A percentile compares a stretch with the other conserved stretches of the same genome.
phyloP scores from a whole-genome alignment of 2,329 filamentous ascomycete species.

The Sarocladiaceae sp. region DNA sequence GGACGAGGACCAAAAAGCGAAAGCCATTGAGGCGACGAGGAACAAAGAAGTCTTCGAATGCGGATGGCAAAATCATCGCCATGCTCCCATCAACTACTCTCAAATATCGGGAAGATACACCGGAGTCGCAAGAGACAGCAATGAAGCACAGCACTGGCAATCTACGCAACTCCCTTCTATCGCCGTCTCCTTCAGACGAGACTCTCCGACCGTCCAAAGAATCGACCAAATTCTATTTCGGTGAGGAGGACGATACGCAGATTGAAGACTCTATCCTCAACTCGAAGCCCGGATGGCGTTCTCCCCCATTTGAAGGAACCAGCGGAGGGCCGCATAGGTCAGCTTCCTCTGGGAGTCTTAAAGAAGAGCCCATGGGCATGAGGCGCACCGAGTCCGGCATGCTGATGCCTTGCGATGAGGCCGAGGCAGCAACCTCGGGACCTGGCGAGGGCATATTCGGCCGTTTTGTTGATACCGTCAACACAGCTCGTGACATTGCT shows the following conservation, averaged over 20 bases:
- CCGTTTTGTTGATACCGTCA: slow-evolving; percentile 74
- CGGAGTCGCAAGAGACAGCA: slow-evolving; percentile 56
- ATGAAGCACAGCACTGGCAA: slow-evolving; percentile 51
- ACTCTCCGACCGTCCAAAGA: slow-evolving; percentile 67
- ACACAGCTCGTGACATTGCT: slow-evolving; percentile 63
- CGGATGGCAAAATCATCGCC: slow-evolving; percentile 78
- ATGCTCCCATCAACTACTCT: slow-evolving; percentile 82
- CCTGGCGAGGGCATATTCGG: slow-evolving; percentile 62
- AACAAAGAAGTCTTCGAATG: slow-evolving; percentile 34
- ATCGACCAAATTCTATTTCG: slow-evolving; percentile 57
- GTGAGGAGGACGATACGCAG: slow-evolving; percentile 52
- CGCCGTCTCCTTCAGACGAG: slow-evolving; percentile 76
- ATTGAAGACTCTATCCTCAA: slow-evolving; percentile 29
- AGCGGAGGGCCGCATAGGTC: slow-evolving; percentile 33
- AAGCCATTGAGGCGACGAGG: slow-evolving; percentile 39
- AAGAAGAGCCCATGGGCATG: slow-evolving; percentile 54
- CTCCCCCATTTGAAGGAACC: slow-evolving; percentile 18
- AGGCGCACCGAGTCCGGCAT: slow-evolving; percentile 78
- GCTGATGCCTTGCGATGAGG: slow-evolving; percentile 83
- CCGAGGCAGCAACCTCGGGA: slow-evolving; percentile 49
- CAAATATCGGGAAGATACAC: slow-evolving; percentile 75
- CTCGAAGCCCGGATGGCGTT: slow-evolving; percentile 25
- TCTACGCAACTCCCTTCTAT: slow-evolving; percentile 47
- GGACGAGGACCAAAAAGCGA: slow-evolving; percentile 50
- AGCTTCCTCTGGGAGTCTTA: slow-evolving; percentile 41